These are phyloP conservation scores for Leccinum truebloodii DNA, from an alignment of 768 basidiomycete genomes.

Conservation along the genomic window DNA sequence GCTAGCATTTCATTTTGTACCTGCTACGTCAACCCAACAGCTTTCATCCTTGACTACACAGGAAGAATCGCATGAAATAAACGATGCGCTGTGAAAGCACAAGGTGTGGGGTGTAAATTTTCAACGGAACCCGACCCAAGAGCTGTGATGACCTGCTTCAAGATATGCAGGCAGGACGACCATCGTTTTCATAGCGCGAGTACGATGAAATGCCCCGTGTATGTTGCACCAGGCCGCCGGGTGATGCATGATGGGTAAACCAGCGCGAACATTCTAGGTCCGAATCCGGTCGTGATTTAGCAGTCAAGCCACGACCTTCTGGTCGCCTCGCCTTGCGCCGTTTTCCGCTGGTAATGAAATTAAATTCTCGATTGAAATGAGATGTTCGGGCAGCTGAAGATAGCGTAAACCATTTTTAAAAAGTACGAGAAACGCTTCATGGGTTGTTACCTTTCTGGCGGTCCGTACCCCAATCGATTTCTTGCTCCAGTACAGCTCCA, in stretches of 20 bases:
- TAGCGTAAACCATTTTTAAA: not conserved
- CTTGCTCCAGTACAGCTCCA: not conserved
- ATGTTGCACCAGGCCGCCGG: not conserved
- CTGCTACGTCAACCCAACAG: too few species aligned
- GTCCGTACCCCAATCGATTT: not conserved
- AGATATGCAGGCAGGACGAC: not conserved
- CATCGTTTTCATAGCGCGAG: not conserved
- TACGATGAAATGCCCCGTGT: not conserved
- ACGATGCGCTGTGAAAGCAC: not conserved
- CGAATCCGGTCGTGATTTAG: not conserved
- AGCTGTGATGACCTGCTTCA: not conserved
- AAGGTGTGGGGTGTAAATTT: not conserved
- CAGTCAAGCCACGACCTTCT: not conserved
- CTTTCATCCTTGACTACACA: not conserved
- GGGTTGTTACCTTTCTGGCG: not conserved
- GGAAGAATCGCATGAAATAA: not conserved
- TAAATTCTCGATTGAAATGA: not conserved
- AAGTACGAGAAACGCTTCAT: not conserved
- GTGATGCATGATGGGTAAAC: constrained; percentile 4
- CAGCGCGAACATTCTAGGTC: constrained; percentile 1
- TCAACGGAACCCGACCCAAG: not conserved
- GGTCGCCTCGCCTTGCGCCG: not conserved
- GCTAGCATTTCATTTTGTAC: not conserved
- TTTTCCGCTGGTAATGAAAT: not conserved
- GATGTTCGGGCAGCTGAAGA: not conserved